These are phyloP conservation scores for Senna tora DNA, from an alignment of 306 rosid species.

Conservation along the genomic window DNA sequence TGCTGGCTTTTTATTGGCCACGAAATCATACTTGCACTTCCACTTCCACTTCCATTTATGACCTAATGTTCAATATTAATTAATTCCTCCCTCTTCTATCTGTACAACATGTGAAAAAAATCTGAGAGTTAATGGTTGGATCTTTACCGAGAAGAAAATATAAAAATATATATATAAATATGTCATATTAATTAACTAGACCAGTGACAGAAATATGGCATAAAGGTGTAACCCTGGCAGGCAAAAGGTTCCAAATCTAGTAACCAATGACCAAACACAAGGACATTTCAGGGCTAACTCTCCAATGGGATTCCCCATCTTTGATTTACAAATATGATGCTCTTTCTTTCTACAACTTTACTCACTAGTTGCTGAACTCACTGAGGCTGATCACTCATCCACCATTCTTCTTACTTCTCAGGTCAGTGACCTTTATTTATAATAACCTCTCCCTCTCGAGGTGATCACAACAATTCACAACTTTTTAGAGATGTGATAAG, in stretches of 20 bases:
- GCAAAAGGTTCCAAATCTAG: conserved; percentile 61
- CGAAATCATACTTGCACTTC: neutral
- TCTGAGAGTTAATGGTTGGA: conserved; percentile 42
- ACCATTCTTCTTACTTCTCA: conserved; percentile 37
- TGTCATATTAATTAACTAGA: conserved; percentile 50
- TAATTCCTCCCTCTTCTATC: neutral
- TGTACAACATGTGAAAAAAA: conserved; percentile 26
- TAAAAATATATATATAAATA: conserved; percentile 27
- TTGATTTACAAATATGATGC: conserved; percentile 44
- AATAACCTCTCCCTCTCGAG: conserved; percentile 5
- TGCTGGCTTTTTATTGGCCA: conserved; percentile 23
- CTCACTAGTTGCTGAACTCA: conserved; percentile 13
- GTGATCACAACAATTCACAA: conserved; percentile 24
- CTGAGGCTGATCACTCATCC: conserved; percentile 34
- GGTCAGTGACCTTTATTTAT: conserved; percentile 35
- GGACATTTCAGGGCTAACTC: conserved; percentile 45
- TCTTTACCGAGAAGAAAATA: conserved; percentile 49
- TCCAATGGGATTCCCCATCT: conserved; percentile 55
- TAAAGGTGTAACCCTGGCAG: conserved; percentile 61
- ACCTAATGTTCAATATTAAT: conserved; percentile 35
- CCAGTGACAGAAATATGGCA: conserved; percentile 69
- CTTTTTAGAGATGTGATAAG: conserved; percentile 26
- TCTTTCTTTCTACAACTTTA: conserved; percentile 14
- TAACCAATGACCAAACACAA: conserved; percentile 62
- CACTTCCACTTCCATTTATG: conserved; percentile 34